These are phyloP conservation scores for Yarrowia sp. DNA, from an alignment of 805 yeast genomes.

Conservation along the genomic window DNA sequence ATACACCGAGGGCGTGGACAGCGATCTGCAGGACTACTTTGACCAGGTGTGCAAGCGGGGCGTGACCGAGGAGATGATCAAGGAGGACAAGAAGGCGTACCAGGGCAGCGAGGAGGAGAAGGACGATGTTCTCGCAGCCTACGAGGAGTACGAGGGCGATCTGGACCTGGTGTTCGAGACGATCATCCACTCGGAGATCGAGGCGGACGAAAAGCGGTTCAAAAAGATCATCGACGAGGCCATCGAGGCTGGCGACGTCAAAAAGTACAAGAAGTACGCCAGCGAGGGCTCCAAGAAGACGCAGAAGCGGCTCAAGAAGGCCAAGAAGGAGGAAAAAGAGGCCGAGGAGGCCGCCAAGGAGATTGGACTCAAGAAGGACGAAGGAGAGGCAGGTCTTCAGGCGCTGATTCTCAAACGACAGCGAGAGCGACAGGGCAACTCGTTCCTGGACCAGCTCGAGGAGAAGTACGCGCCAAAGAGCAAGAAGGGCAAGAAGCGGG, in stretches of 20 bases:
- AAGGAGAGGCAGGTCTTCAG: slow-evolving; percentile 37
- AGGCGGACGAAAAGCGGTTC: slow-evolving; percentile 61
- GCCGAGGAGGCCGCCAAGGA: slow-evolving; percentile 61
- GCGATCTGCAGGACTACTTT: slow-evolving; percentile 41
- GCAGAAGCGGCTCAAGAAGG: slow-evolving; percentile 44
- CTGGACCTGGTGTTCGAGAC: slow-evolving; percentile 66
- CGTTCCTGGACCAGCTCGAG: slow-evolving; percentile 37
- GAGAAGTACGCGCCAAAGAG: slow-evolving; percentile 36
- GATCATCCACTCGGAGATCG: slow-evolving; percentile 73
- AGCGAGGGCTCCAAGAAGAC: slow-evolving; percentile 48
- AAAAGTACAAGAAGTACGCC: slow-evolving; percentile 47
- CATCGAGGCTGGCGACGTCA: slow-evolving; percentile 43
- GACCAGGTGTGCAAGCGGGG: slow-evolving; percentile 37
- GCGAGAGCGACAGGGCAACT: neutral
- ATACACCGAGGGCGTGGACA: slow-evolving; percentile 44
- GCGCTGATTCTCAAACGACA: slow-evolving; percentile 38
- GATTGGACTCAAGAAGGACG: slow-evolving; percentile 38
- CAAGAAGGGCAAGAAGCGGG: slow-evolving; percentile 22
- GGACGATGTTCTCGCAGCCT: slow-evolving; percentile 60
- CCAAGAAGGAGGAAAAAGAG: slow-evolving; percentile 44
- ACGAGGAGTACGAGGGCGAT: slow-evolving; percentile 62
- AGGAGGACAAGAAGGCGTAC: slow-evolving; percentile 62
- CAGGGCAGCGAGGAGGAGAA: slow-evolving; percentile 47
- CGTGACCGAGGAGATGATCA: slow-evolving; percentile 50
- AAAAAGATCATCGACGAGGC: slow-evolving; percentile 51